phyloP scores from a whole-genome alignment of 2,329 filamentous ascomycete genomes.

The Aspergillus brasiliensis region DNA sequence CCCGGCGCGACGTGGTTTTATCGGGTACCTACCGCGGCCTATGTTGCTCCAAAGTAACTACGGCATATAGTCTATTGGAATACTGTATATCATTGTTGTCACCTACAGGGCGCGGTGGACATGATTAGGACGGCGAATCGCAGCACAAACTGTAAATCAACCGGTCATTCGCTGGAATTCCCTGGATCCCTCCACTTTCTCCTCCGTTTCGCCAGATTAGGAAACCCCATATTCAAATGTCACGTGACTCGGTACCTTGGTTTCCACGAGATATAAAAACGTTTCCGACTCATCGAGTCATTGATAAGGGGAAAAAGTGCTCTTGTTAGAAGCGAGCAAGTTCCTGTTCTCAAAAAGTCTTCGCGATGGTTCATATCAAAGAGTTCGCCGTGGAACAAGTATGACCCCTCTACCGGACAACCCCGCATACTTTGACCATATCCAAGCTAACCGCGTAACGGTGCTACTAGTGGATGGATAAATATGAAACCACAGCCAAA shows the following conservation, averaged over 20 bases:
- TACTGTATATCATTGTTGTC: not conserved
- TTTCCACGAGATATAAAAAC: not conserved
- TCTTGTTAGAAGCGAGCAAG: not conserved
- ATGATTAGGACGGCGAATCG: not conserved
- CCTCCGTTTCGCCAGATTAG: not conserved
- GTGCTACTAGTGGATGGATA: slow-evolving; percentile 58
- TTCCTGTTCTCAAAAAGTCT: not conserved
- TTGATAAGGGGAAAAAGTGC: not conserved
- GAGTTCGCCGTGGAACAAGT: slow-evolving; percentile 66
- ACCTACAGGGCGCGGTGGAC: not conserved
- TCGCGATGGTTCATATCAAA: slow-evolving; percentile 44
- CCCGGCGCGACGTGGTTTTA: not conserved
- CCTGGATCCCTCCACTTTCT: not conserved
- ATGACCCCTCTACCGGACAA: slow-evolving; percentile 22
- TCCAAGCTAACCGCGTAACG: not conserved
- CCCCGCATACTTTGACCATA: slow-evolving; percentile 3
- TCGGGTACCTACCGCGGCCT: slow-evolving; percentile 2
- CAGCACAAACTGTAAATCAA: not conserved
- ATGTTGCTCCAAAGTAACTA: not conserved
- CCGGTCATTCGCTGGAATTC: not conserved
- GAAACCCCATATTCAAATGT: slow-evolving; percentile 1
- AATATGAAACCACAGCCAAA: slow-evolving; percentile 53
- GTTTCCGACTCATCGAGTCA: not conserved
- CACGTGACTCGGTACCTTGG: not conserved
- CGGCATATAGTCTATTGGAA: not conserved